A percentile compares a stretch with the other conserved stretches of the same genome.
Conservation (phyloP, 345 rosid species). For the Cardamine resedifolia region DNA sequence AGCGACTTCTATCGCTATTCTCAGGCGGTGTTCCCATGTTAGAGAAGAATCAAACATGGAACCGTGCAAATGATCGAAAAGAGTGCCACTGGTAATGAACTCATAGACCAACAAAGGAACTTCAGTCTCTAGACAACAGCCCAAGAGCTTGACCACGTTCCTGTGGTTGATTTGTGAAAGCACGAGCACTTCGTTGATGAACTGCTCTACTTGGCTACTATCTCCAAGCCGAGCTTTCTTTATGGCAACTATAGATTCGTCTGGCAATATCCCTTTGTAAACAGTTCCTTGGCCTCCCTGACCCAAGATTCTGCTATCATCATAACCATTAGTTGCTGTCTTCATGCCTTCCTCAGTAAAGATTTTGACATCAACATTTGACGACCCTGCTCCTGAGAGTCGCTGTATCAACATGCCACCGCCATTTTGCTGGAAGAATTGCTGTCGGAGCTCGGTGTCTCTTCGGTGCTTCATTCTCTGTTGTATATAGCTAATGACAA, state of each 20-base stretch:
- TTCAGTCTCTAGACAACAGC: constrained; percentile 37
- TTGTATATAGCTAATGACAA: neutral
- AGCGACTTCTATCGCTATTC: constrained; percentile 42
- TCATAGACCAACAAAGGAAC: constrained; percentile 38
- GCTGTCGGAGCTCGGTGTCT: neutral
- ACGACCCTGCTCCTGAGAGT: constrained; percentile 20
- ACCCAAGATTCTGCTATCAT: constrained; percentile 27
- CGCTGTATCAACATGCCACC: neutral
- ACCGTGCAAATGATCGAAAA: constrained; percentile 36
- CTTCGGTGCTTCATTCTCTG: neutral
- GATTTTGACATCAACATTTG: constrained; percentile 19
- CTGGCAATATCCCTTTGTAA: constrained; percentile 37
- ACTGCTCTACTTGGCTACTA: constrained; percentile 38
- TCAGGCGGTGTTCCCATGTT: constrained; percentile 42
- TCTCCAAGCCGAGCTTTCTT: constrained; percentile 41
- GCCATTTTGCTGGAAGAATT: constrained; percentile 17
- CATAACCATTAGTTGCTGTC: constrained; percentile 33
- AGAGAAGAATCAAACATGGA: constrained; percentile 1
- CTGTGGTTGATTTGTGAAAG: constrained; percentile 50
- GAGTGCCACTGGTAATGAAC: constrained; percentile 34
- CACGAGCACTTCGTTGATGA: constrained; percentile 43
- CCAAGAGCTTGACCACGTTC: constrained; percentile 45
- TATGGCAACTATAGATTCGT: constrained; percentile 32
- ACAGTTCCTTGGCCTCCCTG: constrained; percentile 45
- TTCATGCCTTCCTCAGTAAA: constrained; percentile 29